Evolutionary conservation across 768 basidiomycete species (phyloP).

Genomic region (Cystofilobasidium ferigula): DNA sequence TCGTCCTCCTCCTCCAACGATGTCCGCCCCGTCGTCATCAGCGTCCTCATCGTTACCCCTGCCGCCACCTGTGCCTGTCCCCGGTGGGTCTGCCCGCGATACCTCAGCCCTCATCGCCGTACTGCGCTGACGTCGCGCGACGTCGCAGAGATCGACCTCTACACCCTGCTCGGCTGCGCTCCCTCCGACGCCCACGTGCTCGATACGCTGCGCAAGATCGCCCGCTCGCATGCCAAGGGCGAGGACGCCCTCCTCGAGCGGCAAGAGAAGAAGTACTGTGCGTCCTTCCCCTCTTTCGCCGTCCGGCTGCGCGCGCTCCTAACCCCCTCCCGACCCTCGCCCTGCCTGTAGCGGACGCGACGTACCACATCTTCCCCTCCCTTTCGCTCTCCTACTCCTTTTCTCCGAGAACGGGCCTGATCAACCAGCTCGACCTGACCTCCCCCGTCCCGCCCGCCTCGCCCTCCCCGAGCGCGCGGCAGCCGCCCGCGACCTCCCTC

Average conservation of each 20-base stretch:
- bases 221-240: neutral
- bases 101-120: too few relatives aligned
- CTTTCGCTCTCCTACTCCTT: neutral
- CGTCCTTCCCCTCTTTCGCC: neutral
- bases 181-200: neutral
- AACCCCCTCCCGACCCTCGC: neutral
- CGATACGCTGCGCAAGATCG: neutral
- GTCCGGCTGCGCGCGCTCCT: neutral
- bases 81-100: too few relatives aligned
- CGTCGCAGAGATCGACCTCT: slow-evolving; percentile 14
- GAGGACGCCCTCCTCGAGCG: neutral
- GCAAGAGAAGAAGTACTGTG: neutral
- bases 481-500: too few relatives aligned
- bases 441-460: neutral
- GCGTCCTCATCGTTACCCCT: too few relatives aligned
- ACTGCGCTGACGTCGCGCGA: too few relatives aligned
- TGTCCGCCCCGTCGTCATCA: too few relatives aligned
- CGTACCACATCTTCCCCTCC: neutral
- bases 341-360: neutral
- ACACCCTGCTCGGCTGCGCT: neutral
- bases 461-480: neutral
- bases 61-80: too few relatives aligned
- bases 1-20: too few relatives aligned
- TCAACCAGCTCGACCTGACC: slow-evolving; percentile 6
- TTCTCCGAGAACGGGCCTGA: neutral